phyloP scores from a whole-genome alignment of 2,329 filamentous ascomycete species.

The Metarhizium album region DNA sequence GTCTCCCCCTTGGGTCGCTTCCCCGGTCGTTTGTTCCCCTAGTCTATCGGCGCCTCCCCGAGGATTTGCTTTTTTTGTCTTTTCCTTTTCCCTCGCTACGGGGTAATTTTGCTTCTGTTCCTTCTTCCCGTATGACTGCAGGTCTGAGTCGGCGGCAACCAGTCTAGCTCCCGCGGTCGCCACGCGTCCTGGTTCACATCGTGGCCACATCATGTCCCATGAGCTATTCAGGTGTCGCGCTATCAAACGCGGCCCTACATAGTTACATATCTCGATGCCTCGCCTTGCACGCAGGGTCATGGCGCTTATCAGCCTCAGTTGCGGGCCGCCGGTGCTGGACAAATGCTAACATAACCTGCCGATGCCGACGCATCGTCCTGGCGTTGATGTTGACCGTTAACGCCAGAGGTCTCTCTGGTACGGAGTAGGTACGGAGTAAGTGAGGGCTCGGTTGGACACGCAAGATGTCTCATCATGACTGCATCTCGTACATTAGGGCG shows the following conservation, averaged over 20 bases:
- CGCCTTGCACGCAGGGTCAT: background rate
- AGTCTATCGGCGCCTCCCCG: background rate
- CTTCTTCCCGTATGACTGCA: background rate
- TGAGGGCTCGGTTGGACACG: background rate
- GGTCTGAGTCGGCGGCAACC: background rate
- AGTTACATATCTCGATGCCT: background rate
- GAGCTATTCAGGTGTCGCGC: background rate
- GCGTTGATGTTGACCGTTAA: background rate
- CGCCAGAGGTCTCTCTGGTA: background rate
- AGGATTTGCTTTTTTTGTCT: background rate
- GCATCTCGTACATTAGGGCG: background rate
- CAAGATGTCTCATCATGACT: background rate
- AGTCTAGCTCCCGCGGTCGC: background rate
- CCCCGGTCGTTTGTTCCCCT: conserved; percentile 1
- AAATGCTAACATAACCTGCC: background rate
- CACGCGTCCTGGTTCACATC: background rate
- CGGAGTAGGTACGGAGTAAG: background rate
- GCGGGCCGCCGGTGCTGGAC: background rate
- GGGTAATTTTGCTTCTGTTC: background rate
- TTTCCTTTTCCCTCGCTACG: background rate
- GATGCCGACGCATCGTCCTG: background rate
- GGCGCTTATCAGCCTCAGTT: background rate
- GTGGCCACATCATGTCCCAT: background rate
- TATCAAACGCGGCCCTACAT: no score
- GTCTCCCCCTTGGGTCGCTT: conserved; percentile 1